phyloP scores from a whole-genome alignment of 2,329 filamentous ascomycete species.

The Xylariaceae sp. region DNA sequence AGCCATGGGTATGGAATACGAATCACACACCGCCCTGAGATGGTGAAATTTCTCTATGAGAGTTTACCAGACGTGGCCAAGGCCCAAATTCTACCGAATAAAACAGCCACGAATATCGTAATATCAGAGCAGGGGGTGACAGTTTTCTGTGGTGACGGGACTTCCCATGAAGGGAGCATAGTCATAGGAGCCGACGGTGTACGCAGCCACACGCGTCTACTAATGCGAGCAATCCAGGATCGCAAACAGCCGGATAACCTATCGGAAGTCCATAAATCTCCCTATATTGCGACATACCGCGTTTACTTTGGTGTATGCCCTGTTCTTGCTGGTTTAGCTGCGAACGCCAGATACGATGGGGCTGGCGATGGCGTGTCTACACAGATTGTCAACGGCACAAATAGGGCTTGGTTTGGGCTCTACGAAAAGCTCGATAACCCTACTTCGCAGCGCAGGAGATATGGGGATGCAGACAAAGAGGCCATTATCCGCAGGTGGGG shows the following conservation, averaged over 20 bases:
- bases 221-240: conserved; percentile 35
- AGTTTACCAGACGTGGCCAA: conserved; percentile 28
- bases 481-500: conserved; percentile 32
- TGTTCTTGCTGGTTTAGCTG: conserved; percentile 5
- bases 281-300: conserved; percentile 33
- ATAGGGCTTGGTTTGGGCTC: conserved; percentile 32
- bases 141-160: conserved; percentile 44
- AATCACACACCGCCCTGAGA: conserved; percentile 30
- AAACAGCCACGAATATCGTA: conserved; percentile 34
- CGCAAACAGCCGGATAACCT: conserved; percentile 19
- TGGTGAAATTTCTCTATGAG: conserved; percentile 30
- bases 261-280: conserved; percentile 15
- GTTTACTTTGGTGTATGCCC: conserved; percentile 21
- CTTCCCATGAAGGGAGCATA: conserved; percentile 43
- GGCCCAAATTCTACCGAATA: conserved; percentile 20
- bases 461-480: conserved; percentile 39
- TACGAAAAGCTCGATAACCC: conserved; percentile 37
- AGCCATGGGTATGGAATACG: conserved; percentile 34
- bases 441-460: conserved; percentile 33
- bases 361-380: conserved; percentile 28
- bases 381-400: conserved; percentile 24
- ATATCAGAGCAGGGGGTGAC: conserved; percentile 31
- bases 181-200: conserved; percentile 51
- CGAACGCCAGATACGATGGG: conserved; percentile 22
- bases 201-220: conserved; percentile 42